phyloP scores from a whole-genome alignment of 1,284 basidiomycete species.

The Leccinum fallax region DNA sequence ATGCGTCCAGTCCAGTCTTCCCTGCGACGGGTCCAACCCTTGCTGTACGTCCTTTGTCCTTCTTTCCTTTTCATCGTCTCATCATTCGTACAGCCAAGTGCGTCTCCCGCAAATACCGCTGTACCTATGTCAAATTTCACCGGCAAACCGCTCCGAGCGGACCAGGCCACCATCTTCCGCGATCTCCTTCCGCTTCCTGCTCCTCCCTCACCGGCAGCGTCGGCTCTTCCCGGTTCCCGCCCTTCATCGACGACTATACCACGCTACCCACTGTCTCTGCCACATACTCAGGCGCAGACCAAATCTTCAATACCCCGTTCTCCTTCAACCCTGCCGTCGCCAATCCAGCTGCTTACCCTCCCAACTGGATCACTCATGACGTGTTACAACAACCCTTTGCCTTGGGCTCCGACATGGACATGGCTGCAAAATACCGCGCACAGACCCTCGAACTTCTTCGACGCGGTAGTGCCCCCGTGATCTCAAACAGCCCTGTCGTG shows the following conservation, averaged over 20 bases:
- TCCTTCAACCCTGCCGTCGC: constrained; percentile 28
- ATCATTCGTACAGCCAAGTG: constrained; percentile 66
- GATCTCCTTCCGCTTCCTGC: constrained; percentile 24
- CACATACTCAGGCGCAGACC: constrained; percentile 26
- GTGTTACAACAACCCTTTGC: constrained; percentile 23
- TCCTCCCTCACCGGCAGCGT: constrained; percentile 16
- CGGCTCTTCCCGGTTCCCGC: constrained; percentile 10
- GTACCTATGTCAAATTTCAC: constrained; percentile 85
- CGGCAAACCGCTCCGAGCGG: constrained; percentile 78
- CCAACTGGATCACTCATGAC: constrained; percentile 22
- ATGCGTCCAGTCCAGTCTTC: constrained; percentile 78
- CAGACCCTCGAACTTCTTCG: constrained; percentile 46
- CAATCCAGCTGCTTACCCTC: constrained; percentile 18
- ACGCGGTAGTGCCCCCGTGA: constrained; percentile 30
- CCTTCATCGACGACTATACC: constrained; percentile 41
- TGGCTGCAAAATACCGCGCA: constrained; percentile 50
- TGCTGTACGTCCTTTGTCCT: constrained; percentile 45
- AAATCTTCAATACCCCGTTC: constrained; percentile 40
- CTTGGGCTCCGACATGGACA: constrained; percentile 38
- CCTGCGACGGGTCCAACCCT: constrained; percentile 79
- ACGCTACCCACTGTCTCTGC: constrained; percentile 26
- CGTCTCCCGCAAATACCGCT: constrained; percentile 69
- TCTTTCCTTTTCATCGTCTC: constrained; percentile 3
- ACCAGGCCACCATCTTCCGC: constrained; percentile 58
- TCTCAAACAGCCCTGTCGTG: constrained; percentile 8